phyloP scores from a whole-genome alignment of 352 stramenopile species.

The Pythium monospermum region DNA sequence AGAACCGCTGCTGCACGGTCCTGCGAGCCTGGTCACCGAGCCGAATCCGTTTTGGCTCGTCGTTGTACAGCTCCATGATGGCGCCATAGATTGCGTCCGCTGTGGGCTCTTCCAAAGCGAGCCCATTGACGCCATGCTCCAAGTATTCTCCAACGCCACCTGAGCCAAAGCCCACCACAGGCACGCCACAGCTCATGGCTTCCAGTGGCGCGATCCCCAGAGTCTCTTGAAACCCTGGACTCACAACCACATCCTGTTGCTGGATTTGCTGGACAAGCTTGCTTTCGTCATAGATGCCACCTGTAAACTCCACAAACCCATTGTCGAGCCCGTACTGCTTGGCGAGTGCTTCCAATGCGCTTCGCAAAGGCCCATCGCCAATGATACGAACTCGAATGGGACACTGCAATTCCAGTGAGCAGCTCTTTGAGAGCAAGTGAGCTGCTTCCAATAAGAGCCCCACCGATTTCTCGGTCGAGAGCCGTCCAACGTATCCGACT shows the following conservation, averaged over 20 bases:
- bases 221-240: conserved; percentile 40
- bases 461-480: conserved; percentile 5
- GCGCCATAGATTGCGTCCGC: conserved; percentile 23
- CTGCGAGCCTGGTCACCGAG: conserved; percentile 31
- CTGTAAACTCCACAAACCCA: conserved; percentile 34
- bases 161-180: conserved; percentile 44
- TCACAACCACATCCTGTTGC: conserved; percentile 38
- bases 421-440: background rate
- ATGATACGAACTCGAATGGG: conserved; percentile 28
- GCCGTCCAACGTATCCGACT: conserved; percentile 4
- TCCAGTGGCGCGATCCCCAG: conserved; percentile 49
- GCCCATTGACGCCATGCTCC: conserved; percentile 35
- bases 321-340: conserved; percentile 25
- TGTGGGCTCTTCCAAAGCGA: conserved; percentile 31
- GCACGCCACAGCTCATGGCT: conserved; percentile 50
- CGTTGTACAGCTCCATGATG: conserved; percentile 24
- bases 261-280: conserved; percentile 27
- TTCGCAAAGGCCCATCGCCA: conserved; percentile 31
- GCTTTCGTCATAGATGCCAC: conserved; percentile 40
- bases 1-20: conserved; percentile 37
- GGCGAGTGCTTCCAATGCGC: conserved; percentile 22
- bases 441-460: background rate
- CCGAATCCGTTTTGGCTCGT: conserved; percentile 15
- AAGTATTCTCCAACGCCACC: conserved; percentile 44
- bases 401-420: background rate